Conservation (phyloP, 805 yeast species). For the Wickerhamomyces alni region DNA sequence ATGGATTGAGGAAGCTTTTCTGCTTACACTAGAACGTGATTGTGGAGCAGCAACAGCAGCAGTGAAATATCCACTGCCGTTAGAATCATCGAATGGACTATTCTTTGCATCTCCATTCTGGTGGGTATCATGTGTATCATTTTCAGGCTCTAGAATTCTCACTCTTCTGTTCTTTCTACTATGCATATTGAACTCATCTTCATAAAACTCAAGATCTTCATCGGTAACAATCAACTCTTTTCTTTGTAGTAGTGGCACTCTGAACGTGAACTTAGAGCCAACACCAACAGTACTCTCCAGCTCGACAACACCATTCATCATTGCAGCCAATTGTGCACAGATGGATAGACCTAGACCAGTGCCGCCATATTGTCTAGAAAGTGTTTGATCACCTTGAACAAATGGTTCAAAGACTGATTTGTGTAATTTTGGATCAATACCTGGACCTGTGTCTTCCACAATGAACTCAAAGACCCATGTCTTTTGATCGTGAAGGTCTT, state of each 20-base stretch:
- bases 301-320: slow-evolving; percentile 86
- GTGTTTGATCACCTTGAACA: slow-evolving; percentile 94
- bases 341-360: slow-evolving; percentile 90
- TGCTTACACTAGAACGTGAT: slow-evolving; percentile 25
- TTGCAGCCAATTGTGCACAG: slow-evolving; percentile 81
- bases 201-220: slow-evolving; percentile 37
- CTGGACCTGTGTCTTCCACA: slow-evolving; percentile 47
- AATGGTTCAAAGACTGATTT: slow-evolving; percentile 90
- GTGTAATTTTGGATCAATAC: slow-evolving; percentile 79
- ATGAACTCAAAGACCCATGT: slow-evolving; percentile 26
- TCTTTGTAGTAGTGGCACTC: slow-evolving; percentile 65
- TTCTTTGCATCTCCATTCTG: neutral
- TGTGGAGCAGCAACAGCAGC: too few species aligned
- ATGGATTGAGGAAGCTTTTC: slow-evolving; percentile 17
- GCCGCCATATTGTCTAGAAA: slow-evolving; percentile 89
- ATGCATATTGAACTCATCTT: slow-evolving; percentile 61
- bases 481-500: slow-evolving; percentile 21
- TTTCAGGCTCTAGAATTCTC: slow-evolving; percentile 26
- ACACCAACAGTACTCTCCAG: slow-evolving; percentile 69
- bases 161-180: slow-evolving; percentile 45
- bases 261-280: slow-evolving; percentile 81
- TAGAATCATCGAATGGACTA: neutral
- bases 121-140: neutral
- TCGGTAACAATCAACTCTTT: slow-evolving; percentile 26
- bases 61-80: slow-evolving; percentile 5